Percentiles rank a stretch among this genome's conserved stretches.
Conservation (phyloP, 257 asterid species). For the Solanum appendiculatum region DNA sequence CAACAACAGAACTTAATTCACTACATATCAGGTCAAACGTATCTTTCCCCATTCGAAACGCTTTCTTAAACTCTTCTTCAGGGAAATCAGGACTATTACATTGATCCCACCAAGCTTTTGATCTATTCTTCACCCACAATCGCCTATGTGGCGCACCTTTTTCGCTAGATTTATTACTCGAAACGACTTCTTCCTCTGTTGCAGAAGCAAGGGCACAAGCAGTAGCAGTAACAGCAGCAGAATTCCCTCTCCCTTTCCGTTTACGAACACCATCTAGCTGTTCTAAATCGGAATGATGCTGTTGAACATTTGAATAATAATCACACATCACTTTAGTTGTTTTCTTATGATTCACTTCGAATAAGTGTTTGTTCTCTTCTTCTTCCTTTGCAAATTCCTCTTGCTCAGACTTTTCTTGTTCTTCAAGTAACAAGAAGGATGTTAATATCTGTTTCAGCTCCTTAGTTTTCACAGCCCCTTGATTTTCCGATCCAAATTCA, state of each 20-base stretch:
- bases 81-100: constrained; percentile 88
- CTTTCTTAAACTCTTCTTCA: constrained; percentile 70
- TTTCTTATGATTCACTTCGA: constrained; percentile 40
- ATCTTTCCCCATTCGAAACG: constrained; percentile 85
- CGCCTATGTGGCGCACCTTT: constrained; percentile 49
- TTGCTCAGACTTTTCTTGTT: constrained; percentile 55
- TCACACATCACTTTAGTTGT: constrained; percentile 47
- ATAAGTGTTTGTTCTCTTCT: constrained; percentile 35
- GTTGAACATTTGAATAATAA: constrained; percentile 41
- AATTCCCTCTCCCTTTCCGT: constrained; percentile 32
- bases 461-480: constrained; percentile 46
- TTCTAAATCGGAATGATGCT: constrained; percentile 23
- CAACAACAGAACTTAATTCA: constrained; percentile 60
- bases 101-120: constrained; percentile 96
- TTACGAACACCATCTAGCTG: constrained; percentile 32
- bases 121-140: constrained; percentile 85
- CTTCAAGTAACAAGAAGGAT: constrained; percentile 63
- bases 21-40: constrained; percentile 82
- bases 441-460: constrained; percentile 74
- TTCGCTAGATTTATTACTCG: background rate
- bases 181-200: background rate
- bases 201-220: constrained; percentile 22
- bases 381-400: constrained; percentile 25
- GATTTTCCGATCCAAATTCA: constrained; percentile 24
- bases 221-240: constrained; percentile 27